Base-by-base conservation (phyloP, 1,284 basidiomycete genomes). In the Leccinum variabile region DNA sequence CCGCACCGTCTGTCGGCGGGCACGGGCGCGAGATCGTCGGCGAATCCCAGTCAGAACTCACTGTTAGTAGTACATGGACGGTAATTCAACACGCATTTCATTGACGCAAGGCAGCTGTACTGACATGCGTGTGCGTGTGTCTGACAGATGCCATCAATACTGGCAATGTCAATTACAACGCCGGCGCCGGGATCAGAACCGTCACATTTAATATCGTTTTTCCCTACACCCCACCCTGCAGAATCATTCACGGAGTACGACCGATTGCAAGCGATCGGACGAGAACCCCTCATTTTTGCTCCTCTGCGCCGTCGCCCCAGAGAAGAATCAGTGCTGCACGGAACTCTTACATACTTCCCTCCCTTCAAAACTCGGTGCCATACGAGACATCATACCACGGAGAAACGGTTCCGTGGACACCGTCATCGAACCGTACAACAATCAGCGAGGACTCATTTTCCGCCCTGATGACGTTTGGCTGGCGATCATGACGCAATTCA, bases 401-500 rank as follows among this genome's bases (percentile, higher is more conserved):
- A 49, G 62, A 10, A 79, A 80, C 57, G 78, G 79, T 0, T 75
- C 81, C 37, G 77, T 81, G 7, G 62, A 74, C 33, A 75, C 79
- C 14, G 71, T 77, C 33, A 57, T 77, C 25, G 66, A 73, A 54
- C 78, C 79, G 3, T 80, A 80, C 66, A 76, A 72, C 39, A 61
- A 75, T 3, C 80, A 81, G 59, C 76, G 75, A 9, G 72, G 70
- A 3, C 72, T 81, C 16, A 66, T 73, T 59, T 61, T 75, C 32
- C 75, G 79, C 5, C 80, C 80, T 0, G 80, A 81, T 57, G 79
- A 81, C 59, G 70, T 82, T 25, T 82, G 82, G 82, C 69, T 80
- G 28, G 73, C 77, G 4, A 82, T 82, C 63, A 64, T 82, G 16
- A 65, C 69, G 1, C 81, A 82, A 56, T 79, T 82, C 57, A 77